These are phyloP conservation scores for Fusarium tjaetaba DNA, from an alignment of 2,329 filamentous ascomycete genomes.

Conservation along the genomic window DNA sequence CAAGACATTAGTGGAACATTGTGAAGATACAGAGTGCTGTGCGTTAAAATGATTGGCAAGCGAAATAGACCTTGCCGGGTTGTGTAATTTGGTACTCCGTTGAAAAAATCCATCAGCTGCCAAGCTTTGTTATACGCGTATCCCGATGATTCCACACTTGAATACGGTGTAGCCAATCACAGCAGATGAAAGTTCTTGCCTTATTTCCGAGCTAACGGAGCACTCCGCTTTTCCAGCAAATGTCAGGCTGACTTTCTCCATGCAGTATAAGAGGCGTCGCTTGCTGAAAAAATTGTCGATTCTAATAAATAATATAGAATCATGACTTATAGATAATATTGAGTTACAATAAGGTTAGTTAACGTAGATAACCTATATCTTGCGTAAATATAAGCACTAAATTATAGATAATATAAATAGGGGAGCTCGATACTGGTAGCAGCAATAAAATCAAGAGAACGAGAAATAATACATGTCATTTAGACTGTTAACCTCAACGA, in stretches of 20 bases:
- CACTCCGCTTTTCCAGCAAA: no score
- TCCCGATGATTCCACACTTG: accelerated
- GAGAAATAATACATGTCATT: no score
- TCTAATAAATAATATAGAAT: accelerated
- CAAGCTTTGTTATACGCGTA: not conserved
- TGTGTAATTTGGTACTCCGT: not conserved
- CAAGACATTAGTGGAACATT: not conserved
- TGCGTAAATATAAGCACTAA: accelerated
- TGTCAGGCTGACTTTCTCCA: no score
- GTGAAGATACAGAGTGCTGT: no score
- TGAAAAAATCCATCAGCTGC: no score
- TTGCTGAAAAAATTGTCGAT: no score
- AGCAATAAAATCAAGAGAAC: no score
- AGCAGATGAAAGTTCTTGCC: accelerated
- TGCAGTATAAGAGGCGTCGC: accelerated
- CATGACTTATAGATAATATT: accelerated
- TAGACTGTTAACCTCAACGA: no score
- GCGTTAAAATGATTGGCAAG: not conserved
- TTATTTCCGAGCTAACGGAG: not conserved
- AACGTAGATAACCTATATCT: accelerated
- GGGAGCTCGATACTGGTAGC: no score
- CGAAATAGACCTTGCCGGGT: accelerated
- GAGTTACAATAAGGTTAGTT: accelerated
- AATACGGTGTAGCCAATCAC: not conserved
- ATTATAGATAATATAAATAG: no score